Percentiles rank a stretch among this genome's conserved stretches.
Conservation (phyloP, 2,329 filamentous ascomycete species). For the Penicillium corylophilum region DNA sequence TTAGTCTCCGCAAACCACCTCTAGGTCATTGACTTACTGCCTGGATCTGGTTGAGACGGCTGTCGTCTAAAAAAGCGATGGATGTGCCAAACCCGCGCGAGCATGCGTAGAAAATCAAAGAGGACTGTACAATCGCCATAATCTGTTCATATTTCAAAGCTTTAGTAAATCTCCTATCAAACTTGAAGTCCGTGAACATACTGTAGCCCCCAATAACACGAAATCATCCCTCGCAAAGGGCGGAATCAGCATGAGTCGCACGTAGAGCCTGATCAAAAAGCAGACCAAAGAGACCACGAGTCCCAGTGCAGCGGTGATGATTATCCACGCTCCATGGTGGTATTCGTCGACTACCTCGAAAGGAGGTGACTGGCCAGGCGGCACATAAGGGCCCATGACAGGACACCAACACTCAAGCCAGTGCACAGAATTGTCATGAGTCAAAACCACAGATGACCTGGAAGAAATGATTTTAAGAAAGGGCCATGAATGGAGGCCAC, state of each 20-base stretch:
- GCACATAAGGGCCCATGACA: constrained; percentile 32
- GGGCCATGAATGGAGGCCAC: background rate
- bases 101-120: constrained; percentile 30
- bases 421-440: background rate
- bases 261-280: constrained; percentile 38
- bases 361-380: constrained; percentile 36
- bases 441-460: background rate
- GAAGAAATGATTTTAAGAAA: constrained; percentile 2
- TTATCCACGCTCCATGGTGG: constrained; percentile 42
- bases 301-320: constrained; percentile 40
- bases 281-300: constrained; percentile 37
- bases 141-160: constrained; percentile 15
- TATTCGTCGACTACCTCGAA: constrained; percentile 40
- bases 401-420: background rate
- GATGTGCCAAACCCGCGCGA: constrained; percentile 37
- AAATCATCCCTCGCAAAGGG: constrained; percentile 37
- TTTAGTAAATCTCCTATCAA: background rate
- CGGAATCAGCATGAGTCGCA: constrained; percentile 33
- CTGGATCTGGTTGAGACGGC: constrained; percentile 27
- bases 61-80: constrained; percentile 25
- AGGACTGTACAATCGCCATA: constrained; percentile 32
- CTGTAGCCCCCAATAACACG: constrained; percentile 34
- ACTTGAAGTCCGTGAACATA: constrained; percentile 14
- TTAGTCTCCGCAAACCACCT: background rate
- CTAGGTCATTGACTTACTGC: constrained; percentile 19